Conservation (phyloP, 169 alveolate genomes). For the Eimeria praecox region DNA sequence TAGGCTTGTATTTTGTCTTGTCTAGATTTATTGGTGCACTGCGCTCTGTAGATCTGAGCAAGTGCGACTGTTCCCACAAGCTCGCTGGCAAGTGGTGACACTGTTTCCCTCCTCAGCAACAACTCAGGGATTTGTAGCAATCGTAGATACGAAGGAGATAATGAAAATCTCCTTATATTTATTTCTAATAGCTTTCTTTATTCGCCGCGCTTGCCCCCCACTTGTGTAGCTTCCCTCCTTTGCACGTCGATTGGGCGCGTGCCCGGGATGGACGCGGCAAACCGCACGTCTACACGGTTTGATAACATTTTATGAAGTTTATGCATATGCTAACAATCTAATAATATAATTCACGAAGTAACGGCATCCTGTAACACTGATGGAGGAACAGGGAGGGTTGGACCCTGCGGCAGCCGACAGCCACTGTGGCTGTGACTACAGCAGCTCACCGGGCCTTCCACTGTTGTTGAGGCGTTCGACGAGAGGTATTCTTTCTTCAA, state of each 20-base stretch:
- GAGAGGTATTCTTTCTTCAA: neutral
- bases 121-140: neutral
- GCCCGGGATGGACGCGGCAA: neutral
- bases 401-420: neutral
- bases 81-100: neutral
- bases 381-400: neutral
- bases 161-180: neutral
- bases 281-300: neutral
- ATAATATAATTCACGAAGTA: neutral
- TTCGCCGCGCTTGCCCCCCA: neutral
- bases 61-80: neutral
- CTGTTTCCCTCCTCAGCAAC: neutral
- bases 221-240: neutral
- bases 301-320: neutral
- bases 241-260: neutral
- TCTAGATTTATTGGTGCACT: neutral
- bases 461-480: neutral
- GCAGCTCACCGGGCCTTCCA: constrained; percentile 8
- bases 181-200: neutral
- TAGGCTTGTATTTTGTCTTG: neutral
- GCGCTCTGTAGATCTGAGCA: neutral
- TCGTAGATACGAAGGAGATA: neutral
- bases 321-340: neutral
- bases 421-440: neutral
- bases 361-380: neutral